Percentiles rank a stretch among this genome's conserved stretches.
Conservation (phyloP, 352 stramenopile species). For the Blastocystis sp. region DNA sequence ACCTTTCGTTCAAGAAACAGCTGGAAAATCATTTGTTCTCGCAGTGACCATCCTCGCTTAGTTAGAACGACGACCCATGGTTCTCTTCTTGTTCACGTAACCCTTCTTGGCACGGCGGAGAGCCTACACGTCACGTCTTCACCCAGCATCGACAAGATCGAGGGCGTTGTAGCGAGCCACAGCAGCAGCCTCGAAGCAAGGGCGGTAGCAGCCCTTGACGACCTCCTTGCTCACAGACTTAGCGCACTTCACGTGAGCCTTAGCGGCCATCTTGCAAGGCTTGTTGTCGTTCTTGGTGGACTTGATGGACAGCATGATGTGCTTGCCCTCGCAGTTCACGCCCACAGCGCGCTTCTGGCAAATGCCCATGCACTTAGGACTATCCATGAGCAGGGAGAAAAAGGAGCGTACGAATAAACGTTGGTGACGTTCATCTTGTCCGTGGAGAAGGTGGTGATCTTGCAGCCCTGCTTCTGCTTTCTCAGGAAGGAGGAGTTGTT, state of each 20-base stretch:
- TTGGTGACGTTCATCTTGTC: conserved; percentile 43
- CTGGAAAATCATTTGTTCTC: conserved; percentile 4
- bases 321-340: conserved; percentile 42
- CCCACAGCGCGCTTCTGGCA: conserved; percentile 45
- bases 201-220: neutral
- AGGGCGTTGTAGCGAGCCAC: conserved; percentile 22
- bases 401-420: neutral
- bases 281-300: conserved; percentile 9
- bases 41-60: conserved; percentile 24
- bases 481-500: conserved; percentile 27
- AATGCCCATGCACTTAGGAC: conserved; percentile 46
- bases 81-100: neutral
- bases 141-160: neutral
- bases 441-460: conserved; percentile 55
- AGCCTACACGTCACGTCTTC: neutral
- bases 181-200: conserved; percentile 14
- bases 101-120: neutral
- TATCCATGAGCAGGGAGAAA: neutral
- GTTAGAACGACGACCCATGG: conserved; percentile 21
- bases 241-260: conserved; percentile 34
- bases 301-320: conserved; percentile 20
- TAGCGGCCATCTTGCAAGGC: neutral
- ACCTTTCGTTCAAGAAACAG: conserved; percentile 13
- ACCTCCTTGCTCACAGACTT: conserved; percentile 1
- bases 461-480: conserved; percentile 58